These are phyloP conservation scores for Stagonosporopsis chrysanthemi DNA, from an alignment of 2,329 filamentous ascomycete genomes.

Conservation along the genomic window DNA sequence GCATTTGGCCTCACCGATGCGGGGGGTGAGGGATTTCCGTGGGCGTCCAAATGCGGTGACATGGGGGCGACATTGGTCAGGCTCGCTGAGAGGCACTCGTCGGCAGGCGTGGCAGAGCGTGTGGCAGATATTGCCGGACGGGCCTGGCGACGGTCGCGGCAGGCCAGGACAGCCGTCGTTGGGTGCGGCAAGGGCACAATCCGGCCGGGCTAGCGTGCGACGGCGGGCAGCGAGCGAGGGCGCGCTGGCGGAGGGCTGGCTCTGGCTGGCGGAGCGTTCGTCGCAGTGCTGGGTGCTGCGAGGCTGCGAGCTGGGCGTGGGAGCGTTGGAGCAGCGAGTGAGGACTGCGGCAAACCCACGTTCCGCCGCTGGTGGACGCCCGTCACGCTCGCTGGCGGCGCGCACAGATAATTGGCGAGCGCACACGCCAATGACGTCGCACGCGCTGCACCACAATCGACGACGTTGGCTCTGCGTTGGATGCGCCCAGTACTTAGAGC, in stretches of 20 bases:
- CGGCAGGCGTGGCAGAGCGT: conserved; percentile 41
- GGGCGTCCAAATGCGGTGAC: conserved; percentile 50
- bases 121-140: conserved; percentile 45
- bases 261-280: conserved; percentile 5
- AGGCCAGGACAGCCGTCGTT: conserved; percentile 27
- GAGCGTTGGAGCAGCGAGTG: conserved; percentile 29
- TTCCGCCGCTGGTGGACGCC: conserved; percentile 36
- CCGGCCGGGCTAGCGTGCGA: conserved; percentile 25
- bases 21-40: conserved; percentile 51
- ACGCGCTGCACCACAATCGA: conserved; percentile 18
- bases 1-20: conserved; percentile 51
- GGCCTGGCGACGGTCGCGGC: conserved; percentile 27
- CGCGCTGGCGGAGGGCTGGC: conserved; percentile 13
- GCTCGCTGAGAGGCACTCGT: conserved; percentile 33
- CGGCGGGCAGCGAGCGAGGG: conserved; percentile 27
- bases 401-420: conserved; percentile 34
- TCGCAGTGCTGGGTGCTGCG: conserved; percentile 1
- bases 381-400: conserved; percentile 26
- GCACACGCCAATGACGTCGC: conserved; percentile 36
- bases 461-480: conserved; percentile 1
- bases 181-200: conserved; percentile 18
- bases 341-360: conserved; percentile 37
- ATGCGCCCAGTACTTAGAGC: conserved; percentile 11
- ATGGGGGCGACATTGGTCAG: conserved; percentile 55
- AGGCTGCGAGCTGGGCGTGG: not conserved